Base-by-base conservation (phyloP, 352 stramenopile species). In the Globisporangium yorkense region DNA sequence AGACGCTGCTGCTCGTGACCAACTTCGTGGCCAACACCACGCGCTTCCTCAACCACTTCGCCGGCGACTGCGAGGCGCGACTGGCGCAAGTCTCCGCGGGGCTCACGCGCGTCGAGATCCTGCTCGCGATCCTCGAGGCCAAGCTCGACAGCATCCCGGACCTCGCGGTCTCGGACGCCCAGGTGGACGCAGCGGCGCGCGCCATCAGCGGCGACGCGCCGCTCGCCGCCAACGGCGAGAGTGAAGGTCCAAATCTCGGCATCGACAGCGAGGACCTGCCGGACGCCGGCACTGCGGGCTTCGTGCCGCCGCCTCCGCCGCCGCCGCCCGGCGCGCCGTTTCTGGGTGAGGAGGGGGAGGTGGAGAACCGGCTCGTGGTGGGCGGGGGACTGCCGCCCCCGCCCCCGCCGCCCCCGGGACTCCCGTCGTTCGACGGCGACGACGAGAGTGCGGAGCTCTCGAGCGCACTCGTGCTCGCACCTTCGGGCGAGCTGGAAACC, bases 21-120 rank as follows among this genome's bases (percentile, higher is more conserved):
- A 94, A 95, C 61, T 95, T 95, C 56, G 79, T 92, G 45, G 69
- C 80, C 52, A 95, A 94, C 70, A 92, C 81, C 18, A 89, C 81
- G 62, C 75, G 80, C 20, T 95, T 95, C 68, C 68, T 95, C 49
- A 95, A 95, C 65, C 80, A 91, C 61, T 94, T 95, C 62, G 78
- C 80, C 24, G 66, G 85, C 67, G 77, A 91, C 54, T 92, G 82
- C 71, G 86, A 95, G 63, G 82, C 92, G 55, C 81, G 84, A 31
- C 85, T 95, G 51, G 57, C 71, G 44, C 70, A 66, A 51, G 81
- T 93, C 40, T 88, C 81, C 24, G 74, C 72, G 35, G 87, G 81
- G 56, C 74, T 95, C 55, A 92, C 81, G 50, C 74, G 80, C 46
- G 80, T 95, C 20, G 86, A 95, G 70, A 90, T 94, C 59, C 65